Base-by-base conservation (phyloP, 2,329 filamentous ascomycete species). In the Apiospora arundinis region DNA sequence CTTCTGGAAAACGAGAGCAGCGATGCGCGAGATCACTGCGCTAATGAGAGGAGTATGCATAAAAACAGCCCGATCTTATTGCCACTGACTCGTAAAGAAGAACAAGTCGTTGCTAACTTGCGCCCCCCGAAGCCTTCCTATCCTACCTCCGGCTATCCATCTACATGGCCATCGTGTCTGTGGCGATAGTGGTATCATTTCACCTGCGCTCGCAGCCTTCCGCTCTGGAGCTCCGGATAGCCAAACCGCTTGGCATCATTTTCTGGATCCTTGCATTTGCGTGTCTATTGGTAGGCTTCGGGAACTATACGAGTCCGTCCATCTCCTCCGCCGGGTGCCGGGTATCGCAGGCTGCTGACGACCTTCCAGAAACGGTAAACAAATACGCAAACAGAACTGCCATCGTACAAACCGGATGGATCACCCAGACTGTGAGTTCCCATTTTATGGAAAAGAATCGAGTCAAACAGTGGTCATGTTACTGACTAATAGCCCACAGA, bases 161-260 rank as follows among this genome's bases (percentile, higher is more conserved):
- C 76, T 97, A 97, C 84, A 95, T 98, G 89, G 91, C 94, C 74
- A 87, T 99, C 69, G 94, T 98, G 11, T 90, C 93, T 40, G 89
- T 97, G 44, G 95, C 96, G 68, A 97, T 99, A 75, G 91, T 97
- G 12, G 87, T 98, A 68, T 97, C 94, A 18, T 99, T 99, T 81
- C 95, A 99, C 79, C 87, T 99, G 68, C 95, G 95, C 78, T 85
- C 86, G 23, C 83, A 91, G 76, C 93, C 96, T 0, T 89, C 90
- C 0, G 78, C 84, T 0, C 81, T 94, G 18, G 96, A 99, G 84
- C 85, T 90, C 72, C 89, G 88, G 60, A 91, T 98, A 82, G 92
- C 96, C 0, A 87, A 92, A 73, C 96, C 96, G 0, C 88, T 99
- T 1, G 96, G 96, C 0, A 86, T 94, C 65, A 83, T 97, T 32